Base-by-base conservation (phyloP, 768 basidiomycete species). In the Mrakia hoshinonis region DNA sequence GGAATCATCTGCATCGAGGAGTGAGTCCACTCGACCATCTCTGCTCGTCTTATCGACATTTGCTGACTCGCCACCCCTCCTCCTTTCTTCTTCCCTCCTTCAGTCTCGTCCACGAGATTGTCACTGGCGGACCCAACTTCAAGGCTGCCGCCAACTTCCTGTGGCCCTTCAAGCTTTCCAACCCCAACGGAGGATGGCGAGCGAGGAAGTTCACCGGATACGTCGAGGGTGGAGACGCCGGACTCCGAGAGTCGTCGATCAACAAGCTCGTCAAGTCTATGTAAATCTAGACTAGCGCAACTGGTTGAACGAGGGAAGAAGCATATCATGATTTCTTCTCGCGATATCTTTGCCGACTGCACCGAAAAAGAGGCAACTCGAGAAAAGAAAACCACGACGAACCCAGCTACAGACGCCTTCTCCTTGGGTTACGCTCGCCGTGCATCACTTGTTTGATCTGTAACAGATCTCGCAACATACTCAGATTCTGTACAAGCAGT, bases 161-260 rank as follows among this genome's bases (percentile, higher is more conserved):
- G 67, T 98, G 94, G 94, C 96, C 96, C 31, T 97, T 99, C 87
- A 99, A 99, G 81, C 90, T 99, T 74, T 97, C 93, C 78, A 97
- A 97, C 87, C 95, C 96, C 69, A 97, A 86, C 75, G 95, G 96
- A 75, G 96, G 96, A 76, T 99, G 93, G 95, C 89, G 92, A 83
- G 87, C 86, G 80, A 87, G 92, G 80, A 98, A 98, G 83, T 74
- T 69, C 70, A 49, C 75, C 75, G 76, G 76, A 51, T 96, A 85
- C 80, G 86, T 96, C 73, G 86, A 93, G 85, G 93, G 93, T 77
- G 94, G 94, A 82, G 93, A 96, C 84, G 90, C 92, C 80, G 96
- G 96, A 82, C 87, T 97, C 85, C 88, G 96, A 81, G 95, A 98
- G 83, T 83, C 83, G 77, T 90, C 91, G 85, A 98, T 99, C 85